A percentile compares a stretch with the other conserved stretches of the same genome.
Evolutionary conservation across 2,329 filamentous ascomycete genomes (phyloP).

Genomic region (Fusarium praegraminearum): DNA sequence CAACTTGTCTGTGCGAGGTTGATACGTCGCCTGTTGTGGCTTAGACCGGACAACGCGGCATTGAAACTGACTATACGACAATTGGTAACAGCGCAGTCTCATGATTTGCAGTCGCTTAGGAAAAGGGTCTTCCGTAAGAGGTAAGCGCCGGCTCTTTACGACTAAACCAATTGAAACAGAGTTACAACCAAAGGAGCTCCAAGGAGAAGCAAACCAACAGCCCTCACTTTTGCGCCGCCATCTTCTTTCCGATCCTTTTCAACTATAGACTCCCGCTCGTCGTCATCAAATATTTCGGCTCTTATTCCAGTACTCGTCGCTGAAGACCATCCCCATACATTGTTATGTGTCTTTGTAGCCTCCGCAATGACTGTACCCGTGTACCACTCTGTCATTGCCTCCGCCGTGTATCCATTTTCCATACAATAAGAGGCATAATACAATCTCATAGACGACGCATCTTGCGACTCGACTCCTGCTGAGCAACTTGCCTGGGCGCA

Average conservation of each 20-base stretch:
- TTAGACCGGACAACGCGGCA: not conserved
- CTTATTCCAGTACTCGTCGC: not conserved
- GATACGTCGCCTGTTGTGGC: not conserved
- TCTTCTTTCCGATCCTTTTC: not conserved
- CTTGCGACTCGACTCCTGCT: not conserved
- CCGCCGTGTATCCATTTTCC: not conserved
- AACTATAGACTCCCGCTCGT: not conserved
- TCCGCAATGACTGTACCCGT: not conserved
- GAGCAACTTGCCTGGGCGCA: conserved; percentile 14
- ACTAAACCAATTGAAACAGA: not conserved
- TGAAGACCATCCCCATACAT: conserved; percentile 8
- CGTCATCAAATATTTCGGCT: not conserved
- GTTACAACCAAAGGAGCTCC: not conserved
- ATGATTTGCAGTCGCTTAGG: not conserved
- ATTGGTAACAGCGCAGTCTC: not conserved
- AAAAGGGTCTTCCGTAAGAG: not conserved
- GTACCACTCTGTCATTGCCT: not conserved
- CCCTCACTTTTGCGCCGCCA: fast-evolving
- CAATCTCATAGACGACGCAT: not conserved
- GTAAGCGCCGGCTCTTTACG: not conserved
- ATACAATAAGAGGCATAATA: conserved; percentile 20
- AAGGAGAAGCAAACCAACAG: not conserved
- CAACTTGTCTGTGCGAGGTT: not conserved
- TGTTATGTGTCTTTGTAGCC: not conserved
- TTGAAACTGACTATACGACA: not conserved